A percentile compares a stretch with the other conserved stretches of the same genome.
These are phyloP conservation scores for Chenopodium album DNA, from an alignment of 148 eudicot genomes.

Conservation along the genomic window DNA sequence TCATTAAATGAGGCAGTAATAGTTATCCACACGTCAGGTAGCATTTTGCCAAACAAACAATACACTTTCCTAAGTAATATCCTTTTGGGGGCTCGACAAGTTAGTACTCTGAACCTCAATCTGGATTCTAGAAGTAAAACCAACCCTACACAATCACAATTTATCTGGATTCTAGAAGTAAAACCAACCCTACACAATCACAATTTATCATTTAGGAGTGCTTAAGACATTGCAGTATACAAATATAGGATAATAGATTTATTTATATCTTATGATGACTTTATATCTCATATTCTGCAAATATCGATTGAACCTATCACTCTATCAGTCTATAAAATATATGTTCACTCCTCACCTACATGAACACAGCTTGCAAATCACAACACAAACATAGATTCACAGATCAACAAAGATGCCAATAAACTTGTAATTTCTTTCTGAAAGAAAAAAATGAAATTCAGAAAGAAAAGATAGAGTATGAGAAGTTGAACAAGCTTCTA, in stretches of 20 bases:
- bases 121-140: not conserved
- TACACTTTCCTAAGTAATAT: not conserved
- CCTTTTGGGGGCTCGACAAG: not conserved
- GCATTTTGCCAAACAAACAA: not conserved
- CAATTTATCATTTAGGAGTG: not conserved
- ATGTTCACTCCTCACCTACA: not conserved
- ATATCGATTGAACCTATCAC: too few species aligned
- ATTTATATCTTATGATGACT: not conserved
- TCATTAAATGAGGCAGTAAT: not conserved
- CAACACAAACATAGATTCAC: not conserved
- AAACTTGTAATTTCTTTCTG: not conserved
- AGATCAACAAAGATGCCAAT: not conserved
- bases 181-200: not conserved
- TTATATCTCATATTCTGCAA: not conserved
- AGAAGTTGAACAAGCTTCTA: slow-evolving; percentile 1
- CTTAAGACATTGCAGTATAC: not conserved
- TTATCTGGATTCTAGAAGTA: not conserved
- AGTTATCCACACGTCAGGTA: not conserved
- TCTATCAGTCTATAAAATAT: not conserved
- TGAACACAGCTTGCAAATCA: not conserved
- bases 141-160: not conserved
- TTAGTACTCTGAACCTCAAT: not conserved
- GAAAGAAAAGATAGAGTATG: not conserved
- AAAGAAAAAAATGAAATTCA: not conserved
- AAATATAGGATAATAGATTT: not conserved